Evolutionary conservation across 1,284 basidiomycete genomes (phyloP), one percentile per base, ranked within the genome.

Genomic region (Anthracocystis panici-leucophaei): DNA sequence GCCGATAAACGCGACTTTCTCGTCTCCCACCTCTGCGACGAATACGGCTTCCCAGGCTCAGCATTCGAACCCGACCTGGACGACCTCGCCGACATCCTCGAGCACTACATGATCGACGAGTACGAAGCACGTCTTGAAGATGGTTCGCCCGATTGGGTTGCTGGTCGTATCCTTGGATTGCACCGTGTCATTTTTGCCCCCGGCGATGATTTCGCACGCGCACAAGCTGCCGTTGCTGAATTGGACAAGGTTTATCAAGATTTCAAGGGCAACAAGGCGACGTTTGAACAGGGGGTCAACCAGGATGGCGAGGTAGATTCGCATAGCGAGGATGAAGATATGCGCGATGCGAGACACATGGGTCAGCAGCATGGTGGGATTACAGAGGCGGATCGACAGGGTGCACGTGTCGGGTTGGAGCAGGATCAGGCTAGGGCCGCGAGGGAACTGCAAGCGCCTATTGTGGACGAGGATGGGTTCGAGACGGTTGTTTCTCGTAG

Each of bases 81-180:
- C 60, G 82, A 84, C 52, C 65, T 84, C 16, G 74, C 78, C 3
- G 82, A 84, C 31, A 54, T 78, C 16, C 65, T 84, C 21, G 79
- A 80, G 29, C 58, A 64, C 63, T 84, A 84, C 58, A 66, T 84
- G 52, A 70, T 64, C 18, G 79, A 84, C 52, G 83, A 84, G 60
- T 84, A 63, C 65, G 83, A 82, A 57, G 77, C 73, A 18, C 68
- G 75, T 11, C 69, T 84, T 31, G 83, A 84, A 29, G 83, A 84
- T 55, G 79, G 75, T 7, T 75, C 70, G 10, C 75, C 81, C 3
- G 71, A 74, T 25, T 72, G 64, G 65, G 78, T 82, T 21, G 83
- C 81, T 2, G 69, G 66, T 11, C 65, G 81, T 21, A 77, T 84
- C 25, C 67, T 77, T 27, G 68, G 69, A 0, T 41, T 78, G 18